Conservation (phyloP, 2,329 filamentous ascomycete species). For the Aureobasidium sp. region DNA sequence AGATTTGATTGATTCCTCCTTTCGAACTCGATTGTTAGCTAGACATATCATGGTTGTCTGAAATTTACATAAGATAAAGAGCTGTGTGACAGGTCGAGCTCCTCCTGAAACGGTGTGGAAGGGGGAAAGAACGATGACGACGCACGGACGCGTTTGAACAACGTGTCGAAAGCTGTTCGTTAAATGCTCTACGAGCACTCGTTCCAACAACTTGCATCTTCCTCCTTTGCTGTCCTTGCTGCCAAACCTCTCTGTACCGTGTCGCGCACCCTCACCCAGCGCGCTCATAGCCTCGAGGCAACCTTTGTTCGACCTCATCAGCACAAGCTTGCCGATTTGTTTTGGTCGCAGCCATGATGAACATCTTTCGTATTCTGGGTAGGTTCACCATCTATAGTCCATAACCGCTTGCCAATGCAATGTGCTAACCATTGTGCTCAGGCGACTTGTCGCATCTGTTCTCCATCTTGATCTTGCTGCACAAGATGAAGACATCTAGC, state of each 20-base stretch:
- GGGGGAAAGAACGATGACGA: not conserved
- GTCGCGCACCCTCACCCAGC: not conserved
- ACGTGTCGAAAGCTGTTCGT: not conserved
- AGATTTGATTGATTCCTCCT: too few species aligned
- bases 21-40: not conserved
- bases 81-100: not conserved
- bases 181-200: not conserved
- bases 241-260: not conserved
- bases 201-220: not conserved
- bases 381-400: conserved; percentile 22
- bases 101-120: not conserved
- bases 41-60: too few species aligned
- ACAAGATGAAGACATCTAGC: conserved; percentile 87
- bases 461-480: conserved; percentile 88
- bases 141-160: not conserved
- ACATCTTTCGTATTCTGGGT: conserved; percentile 62
- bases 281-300: not conserved
- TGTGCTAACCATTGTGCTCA: conserved; percentile 30
- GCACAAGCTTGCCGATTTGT: not conserved
- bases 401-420: not conserved
- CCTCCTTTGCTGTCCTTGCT: not conserved
- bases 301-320: not conserved
- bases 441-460: conserved; percentile 92
- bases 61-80: too few species aligned
- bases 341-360: conserved; percentile 40